Conservation (phyloP, 495 filamentous ascomycete species). For the Thermothielavioides terrestris region DNA sequence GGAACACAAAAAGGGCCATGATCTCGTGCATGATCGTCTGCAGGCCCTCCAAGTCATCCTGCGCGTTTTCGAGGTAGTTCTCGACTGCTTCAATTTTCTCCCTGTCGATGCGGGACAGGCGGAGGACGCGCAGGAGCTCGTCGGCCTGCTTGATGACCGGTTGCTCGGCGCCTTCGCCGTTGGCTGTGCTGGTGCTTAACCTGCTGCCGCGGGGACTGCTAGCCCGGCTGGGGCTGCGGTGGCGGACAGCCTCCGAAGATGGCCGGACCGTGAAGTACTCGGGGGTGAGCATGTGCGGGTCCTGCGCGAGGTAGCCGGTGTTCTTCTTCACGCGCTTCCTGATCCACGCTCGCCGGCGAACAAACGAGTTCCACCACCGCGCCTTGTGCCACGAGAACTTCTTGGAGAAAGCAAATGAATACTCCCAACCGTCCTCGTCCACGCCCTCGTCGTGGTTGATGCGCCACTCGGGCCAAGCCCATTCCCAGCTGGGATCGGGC, state of each 20-base stretch:
- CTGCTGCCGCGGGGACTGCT: conserved; percentile 16
- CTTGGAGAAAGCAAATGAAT: conserved; percentile 74
- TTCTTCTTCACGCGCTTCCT: conserved; percentile 64
- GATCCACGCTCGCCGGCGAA: conserved; percentile 81
- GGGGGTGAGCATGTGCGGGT: conserved; percentile 58
- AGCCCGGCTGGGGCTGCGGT: conserved; percentile 24
- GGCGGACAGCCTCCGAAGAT: conserved; percentile 28
- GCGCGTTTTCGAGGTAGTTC: conserved; percentile 69
- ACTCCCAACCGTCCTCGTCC: conserved; percentile 94
- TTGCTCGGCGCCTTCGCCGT: conserved; percentile 4
- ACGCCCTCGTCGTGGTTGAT: conserved; percentile 76
- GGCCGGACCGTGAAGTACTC: conserved; percentile 83
- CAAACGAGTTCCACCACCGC: conserved; percentile 88
- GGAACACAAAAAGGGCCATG: conserved; percentile 81
- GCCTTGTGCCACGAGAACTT: conserved; percentile 84
- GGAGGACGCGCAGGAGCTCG: conserved; percentile 54
- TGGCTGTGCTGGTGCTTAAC: conserved; percentile 17
- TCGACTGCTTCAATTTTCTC: conserved; percentile 78
- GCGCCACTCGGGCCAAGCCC: conserved; percentile 92
- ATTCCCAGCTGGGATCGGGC: conserved; percentile 92
- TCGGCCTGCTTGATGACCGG: conserved; percentile 56
- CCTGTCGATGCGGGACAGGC: conserved; percentile 66
- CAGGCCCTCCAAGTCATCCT: conserved; percentile 72
- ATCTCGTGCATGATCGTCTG: conserved; percentile 72
- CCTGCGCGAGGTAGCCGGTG: conserved; percentile 25